Base-by-base conservation (phyloP, 2,329 filamentous ascomycete species). In the Fusarium burgessii region DNA sequence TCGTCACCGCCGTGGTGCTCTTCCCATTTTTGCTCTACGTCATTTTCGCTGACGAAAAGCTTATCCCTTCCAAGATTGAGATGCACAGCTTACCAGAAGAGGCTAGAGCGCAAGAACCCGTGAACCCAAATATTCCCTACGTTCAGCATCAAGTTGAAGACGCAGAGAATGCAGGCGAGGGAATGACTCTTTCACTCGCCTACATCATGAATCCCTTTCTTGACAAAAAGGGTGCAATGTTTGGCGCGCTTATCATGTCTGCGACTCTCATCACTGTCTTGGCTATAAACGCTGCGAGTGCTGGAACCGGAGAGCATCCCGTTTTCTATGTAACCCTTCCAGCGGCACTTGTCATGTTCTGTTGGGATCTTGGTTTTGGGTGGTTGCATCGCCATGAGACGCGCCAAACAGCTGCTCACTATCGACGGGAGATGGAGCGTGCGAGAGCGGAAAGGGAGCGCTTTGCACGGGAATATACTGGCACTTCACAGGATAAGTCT, bases 131-230 rank as follows among this genome's bases (percentile, higher is more conserved):
- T 66, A 93, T 93, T 51, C 92, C 91, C 0, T 82, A 89, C 60
- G 88, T 88, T 2, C 83, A 89, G 66, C 87, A 87, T n/a, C 83
- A 79, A 4, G 82, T 84, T 0, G 86, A 87, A 11, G 86, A 88
- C 46, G 82, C 87, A 54, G 86, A 88, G 11, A 81, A 83, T 76
- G 80, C 12, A 77, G 84, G 33, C 80, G 84, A 45, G 7, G 83
- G 80, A 6, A 86, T 91, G 68, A 78, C 87, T 1, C 80, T 91
- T 0, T 89, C 89, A 0, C 84, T 93, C 0, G 90, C 92, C 68
- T 91, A 93, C 74, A 92, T 93, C 73, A 88, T 93, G 86, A 92
- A 93, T 69, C 92, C 92, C 0, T 93, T 91, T 62, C 78, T 93
- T 1, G 91, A 94, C 75, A 91, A 89, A 69, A 81, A 83, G 5